Evolutionary conservation across 176 grass and related monocot genomes (phyloP), one percentile per base, ranked within the genome.

Genomic region (Oryza coarctata): DNA sequence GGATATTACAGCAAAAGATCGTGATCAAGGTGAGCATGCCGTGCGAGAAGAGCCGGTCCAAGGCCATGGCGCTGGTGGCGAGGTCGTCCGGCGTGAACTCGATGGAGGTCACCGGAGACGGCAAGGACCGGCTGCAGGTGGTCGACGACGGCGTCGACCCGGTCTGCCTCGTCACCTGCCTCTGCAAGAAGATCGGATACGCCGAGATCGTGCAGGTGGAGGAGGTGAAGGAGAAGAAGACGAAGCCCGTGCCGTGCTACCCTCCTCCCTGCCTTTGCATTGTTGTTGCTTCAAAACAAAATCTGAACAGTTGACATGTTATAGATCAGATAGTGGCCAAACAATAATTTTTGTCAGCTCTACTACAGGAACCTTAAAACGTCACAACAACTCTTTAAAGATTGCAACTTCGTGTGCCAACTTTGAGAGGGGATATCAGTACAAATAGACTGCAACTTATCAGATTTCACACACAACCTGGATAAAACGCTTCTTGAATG

Each of bases 161-260:
- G 0, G 80, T 85, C 63, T 66, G 60, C 72, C 73, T 97, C 18
- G 86, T 81, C n/a, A 32, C 17, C 17, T 73, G 55, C 15, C 65
- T 94, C 65, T 81, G 91, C 69, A 91, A 77, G 85, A 94, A 88
- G 87, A 14, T 97, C 13, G 85, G 87, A 0, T 13, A 58, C 62
- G 86, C 94, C 17, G 50, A 92, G 7, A 80, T 94, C 52, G 26
- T 94, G 22, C 73, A 82, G 77, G 82, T 97, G 62, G 91, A 89
- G 79, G 91, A 88, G 10, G 76, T 89, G 38, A 91, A 89, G 81
- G 77, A 86, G 82, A 68, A 67, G 50, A 22, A 55, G 7, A 18
- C 50, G 18, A 52, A 52, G 20, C 18, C 50, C 50, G 50, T 55
- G 20, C 18, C 20, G 1, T 55, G 50, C 18, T n/a, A 55, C 50